These are phyloP conservation scores for Trichoderma semiorbis DNA, from an alignment of 2,329 filamentous ascomycete genomes.

Conservation along the genomic window DNA sequence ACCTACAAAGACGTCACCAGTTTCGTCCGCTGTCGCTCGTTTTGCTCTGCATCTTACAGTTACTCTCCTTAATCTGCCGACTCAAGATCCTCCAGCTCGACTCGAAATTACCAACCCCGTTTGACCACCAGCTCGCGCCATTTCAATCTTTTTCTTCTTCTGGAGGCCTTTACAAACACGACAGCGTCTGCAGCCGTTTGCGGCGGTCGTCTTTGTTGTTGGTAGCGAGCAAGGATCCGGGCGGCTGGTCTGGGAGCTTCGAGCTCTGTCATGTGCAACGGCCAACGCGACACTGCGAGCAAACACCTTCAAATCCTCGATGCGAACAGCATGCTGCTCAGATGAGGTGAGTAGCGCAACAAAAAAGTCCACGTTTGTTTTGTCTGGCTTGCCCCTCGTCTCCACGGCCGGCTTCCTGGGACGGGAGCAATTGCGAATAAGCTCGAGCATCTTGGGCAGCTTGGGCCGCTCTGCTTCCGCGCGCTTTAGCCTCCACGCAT, in stretches of 20 bases:
- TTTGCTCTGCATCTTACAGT: background rate
- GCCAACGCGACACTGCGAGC: background rate
- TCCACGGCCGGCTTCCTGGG: background rate
- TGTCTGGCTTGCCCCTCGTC: background rate
- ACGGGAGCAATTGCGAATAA: background rate
- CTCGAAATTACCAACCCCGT: background rate
- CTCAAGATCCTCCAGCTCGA: background rate
- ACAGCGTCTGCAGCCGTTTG: background rate
- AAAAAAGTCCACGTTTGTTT: background rate
- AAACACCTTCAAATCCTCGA: background rate
- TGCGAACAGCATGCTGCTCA: constrained; percentile 21
- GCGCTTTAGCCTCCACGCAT: background rate
- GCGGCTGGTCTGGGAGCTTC: constrained; percentile 3
- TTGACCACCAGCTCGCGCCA: background rate
- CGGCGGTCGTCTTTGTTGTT: background rate
- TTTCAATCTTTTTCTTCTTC: background rate
- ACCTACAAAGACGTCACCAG: background rate
- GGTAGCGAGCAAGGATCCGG: background rate
- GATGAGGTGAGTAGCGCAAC: constrained; percentile 18
- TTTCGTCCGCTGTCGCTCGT: background rate
- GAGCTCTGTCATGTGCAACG: constrained; percentile 14
- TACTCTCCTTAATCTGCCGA: background rate
- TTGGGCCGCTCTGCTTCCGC: constrained; percentile 7
- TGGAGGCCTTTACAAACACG: background rate
- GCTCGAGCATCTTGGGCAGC: constrained; percentile 7